These are phyloP conservation scores for Lachnellula cervina DNA, from an alignment of 2,329 filamentous ascomycete species.

Conservation along the genomic window DNA sequence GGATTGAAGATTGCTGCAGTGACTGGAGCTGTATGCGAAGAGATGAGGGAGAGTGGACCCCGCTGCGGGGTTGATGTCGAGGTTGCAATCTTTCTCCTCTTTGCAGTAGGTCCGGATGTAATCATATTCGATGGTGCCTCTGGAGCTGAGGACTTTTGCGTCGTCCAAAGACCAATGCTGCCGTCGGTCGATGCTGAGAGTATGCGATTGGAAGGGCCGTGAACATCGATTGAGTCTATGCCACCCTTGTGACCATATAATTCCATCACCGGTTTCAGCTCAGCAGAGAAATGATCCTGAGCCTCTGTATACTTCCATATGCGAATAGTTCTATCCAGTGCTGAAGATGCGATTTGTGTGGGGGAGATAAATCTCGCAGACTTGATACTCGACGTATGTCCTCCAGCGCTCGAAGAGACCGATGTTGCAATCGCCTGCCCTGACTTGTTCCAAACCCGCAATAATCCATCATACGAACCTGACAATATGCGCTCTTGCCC, in stretches of 20 bases:
- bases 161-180: conserved; percentile 82
- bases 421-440: conserved; percentile 81
- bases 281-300: conserved; percentile 49
- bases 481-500: conserved; percentile 75
- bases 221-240: conserved; percentile 70
- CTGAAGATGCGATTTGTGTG: conserved; percentile 73
- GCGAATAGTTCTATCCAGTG: conserved; percentile 78
- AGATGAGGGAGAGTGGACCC: conserved; percentile 71
- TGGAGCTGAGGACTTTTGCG: conserved; percentile 70
- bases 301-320: conserved; percentile 83
- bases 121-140: conserved; percentile 65
- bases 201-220: conserved; percentile 68
- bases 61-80: conserved; percentile 55
- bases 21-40: conserved; percentile 65
- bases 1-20: conserved; percentile 82
- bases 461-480: conserved; percentile 84
- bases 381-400: conserved; percentile 74
- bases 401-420: conserved; percentile 57
- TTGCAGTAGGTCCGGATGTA: conserved; percentile 61
- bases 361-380: conserved; percentile 78
- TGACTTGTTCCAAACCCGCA: conserved; percentile 85
- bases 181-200: conserved; percentile 83
- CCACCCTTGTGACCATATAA: conserved; percentile 75
- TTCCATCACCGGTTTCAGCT: conserved; percentile 68
- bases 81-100: conserved; percentile 67